Base-by-base conservation (phyloP, 1,284 basidiomycete species). In the Ganoderma meredithae region DNA sequence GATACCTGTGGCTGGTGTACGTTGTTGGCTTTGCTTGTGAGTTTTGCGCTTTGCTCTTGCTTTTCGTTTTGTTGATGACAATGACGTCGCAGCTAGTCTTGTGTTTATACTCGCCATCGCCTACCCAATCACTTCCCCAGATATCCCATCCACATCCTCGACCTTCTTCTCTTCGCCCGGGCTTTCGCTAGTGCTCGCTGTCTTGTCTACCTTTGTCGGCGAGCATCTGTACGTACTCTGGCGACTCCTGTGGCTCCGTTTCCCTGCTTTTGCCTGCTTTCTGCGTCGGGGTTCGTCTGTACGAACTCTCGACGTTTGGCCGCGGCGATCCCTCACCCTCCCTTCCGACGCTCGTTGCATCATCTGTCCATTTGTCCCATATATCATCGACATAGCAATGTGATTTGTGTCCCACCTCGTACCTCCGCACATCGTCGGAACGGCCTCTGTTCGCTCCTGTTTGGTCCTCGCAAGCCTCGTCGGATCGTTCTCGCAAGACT, bases 11-110 rank as follows among this genome's bases (percentile, higher is more conserved):
- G 68, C 58, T 60, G 71, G 74, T 75, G 74, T 73, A 74, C 63
- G 69, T 66, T 73, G 73, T 69, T 73, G 74, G 75, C 65, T 66
- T 72, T 72, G 73, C 71, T 74, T 53, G 75, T 76, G 66, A 74
- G 75, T 75, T 2, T 5, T 6, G n/a, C 4, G 15, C 17, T 6
- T 2, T 33, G 55, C 17, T 17, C 27, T 27, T 22, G 22, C 7
- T 43, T 15, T 15, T 17, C 2, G 33, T 17, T 49, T 22, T 36
- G 43, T 43, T 63, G 40, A 55, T n/a, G 1, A 62, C 7, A 27
- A 43, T 12, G 2, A 62, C 3, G 7, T 10, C 39, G 13, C 60
- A 74, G 71, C 39, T 62, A 65, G 65, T 55, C 53, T 62, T 72
- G 67, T 74, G 65, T 71, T 69, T 62, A 72, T 75, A 72, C 69